phyloP scores from a whole-genome alignment of 176 grass and related monocot species.

The Tuctoria greenei region DNA sequence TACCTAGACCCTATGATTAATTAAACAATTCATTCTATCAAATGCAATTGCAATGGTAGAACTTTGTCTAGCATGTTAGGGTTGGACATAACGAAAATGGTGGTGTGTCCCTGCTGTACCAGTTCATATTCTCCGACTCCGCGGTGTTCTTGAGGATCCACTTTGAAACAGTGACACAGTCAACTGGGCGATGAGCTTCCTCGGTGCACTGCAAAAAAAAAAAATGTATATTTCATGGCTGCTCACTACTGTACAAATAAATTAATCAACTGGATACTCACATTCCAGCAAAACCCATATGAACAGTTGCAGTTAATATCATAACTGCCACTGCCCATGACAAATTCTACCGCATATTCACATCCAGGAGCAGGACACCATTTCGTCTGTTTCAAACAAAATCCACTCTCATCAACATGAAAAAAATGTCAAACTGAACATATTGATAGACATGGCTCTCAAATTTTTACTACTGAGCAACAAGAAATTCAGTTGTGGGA shows the following conservation, averaged over 20 bases:
- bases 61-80: background rate
- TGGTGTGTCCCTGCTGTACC: conserved; percentile 49
- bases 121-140: conserved; percentile 99
- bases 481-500: background rate
- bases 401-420: conserved; percentile 27
- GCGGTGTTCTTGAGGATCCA: conserved; percentile 99
- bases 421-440: background rate
- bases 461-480: conserved; percentile 6
- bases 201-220: conserved; percentile 74
- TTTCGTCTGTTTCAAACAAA: conserved; percentile 70
- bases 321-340: conserved; percentile 90
- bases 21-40: no score
- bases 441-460: conserved; percentile 20
- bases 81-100: background rate
- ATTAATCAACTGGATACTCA: conserved; percentile 38
- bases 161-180: conserved; percentile 93
- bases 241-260: conserved; percentile 14
- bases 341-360: conserved; percentile 91
- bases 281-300: conserved; percentile 96
- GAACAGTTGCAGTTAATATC: conserved; percentile 93
- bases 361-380: conserved; percentile 99
- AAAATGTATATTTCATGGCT: conserved; percentile 27
- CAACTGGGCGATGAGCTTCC: conserved; percentile 98
- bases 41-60: no score
- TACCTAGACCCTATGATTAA: no score